Evolutionary conservation across 2,329 filamentous ascomycete genomes (phyloP).

Genomic region (Botrytis galanthina): DNA sequence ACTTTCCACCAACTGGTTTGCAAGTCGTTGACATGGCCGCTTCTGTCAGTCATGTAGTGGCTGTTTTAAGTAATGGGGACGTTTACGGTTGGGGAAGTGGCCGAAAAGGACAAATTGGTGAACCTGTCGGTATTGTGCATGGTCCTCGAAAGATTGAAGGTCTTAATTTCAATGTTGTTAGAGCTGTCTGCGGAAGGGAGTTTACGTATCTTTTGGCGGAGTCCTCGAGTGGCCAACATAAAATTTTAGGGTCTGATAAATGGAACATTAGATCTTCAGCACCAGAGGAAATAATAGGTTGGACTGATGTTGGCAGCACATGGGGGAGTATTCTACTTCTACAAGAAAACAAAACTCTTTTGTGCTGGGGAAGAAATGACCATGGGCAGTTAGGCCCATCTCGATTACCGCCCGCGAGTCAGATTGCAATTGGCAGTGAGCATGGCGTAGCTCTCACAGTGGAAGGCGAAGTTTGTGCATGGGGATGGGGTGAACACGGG

Average conservation of each 20-base stretch:
- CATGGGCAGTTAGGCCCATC: conserved; percentile 74
- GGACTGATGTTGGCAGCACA: conserved; percentile 70
- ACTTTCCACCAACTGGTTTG: conserved; percentile 62
- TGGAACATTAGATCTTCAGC: conserved; percentile 62
- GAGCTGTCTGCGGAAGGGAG: conserved; percentile 77
- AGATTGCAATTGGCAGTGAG: conserved; percentile 83
- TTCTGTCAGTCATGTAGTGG: conserved; percentile 75
- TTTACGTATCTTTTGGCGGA: conserved; percentile 72
- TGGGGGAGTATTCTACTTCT: conserved; percentile 83
- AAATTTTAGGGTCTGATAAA: conserved; percentile 73
- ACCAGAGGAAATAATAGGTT: conserved; percentile 53
- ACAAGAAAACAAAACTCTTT: conserved; percentile 55
- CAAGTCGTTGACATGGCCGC: conserved; percentile 65
- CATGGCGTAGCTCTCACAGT: conserved; percentile 74
- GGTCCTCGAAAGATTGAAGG: conserved; percentile 59
- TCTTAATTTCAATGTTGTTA: conserved; percentile 59
- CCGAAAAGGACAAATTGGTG: conserved; percentile 79
- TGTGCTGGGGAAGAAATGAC: conserved; percentile 81
- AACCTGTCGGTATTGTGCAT: conserved; percentile 52
- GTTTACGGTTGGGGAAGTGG: conserved; percentile 88
- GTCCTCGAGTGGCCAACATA: conserved; percentile 55
- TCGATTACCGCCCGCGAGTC: conserved; percentile 55
- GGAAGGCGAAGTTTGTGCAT: conserved; percentile 68
- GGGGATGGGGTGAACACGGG: conserved; percentile 98
- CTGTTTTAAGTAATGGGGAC: conserved; percentile 69